A percentile compares a stretch with the other conserved stretches of the same genome.
phyloP scores from a whole-genome alignment of 352 stramenopile genomes.

The Phytophthora megakarya region DNA sequence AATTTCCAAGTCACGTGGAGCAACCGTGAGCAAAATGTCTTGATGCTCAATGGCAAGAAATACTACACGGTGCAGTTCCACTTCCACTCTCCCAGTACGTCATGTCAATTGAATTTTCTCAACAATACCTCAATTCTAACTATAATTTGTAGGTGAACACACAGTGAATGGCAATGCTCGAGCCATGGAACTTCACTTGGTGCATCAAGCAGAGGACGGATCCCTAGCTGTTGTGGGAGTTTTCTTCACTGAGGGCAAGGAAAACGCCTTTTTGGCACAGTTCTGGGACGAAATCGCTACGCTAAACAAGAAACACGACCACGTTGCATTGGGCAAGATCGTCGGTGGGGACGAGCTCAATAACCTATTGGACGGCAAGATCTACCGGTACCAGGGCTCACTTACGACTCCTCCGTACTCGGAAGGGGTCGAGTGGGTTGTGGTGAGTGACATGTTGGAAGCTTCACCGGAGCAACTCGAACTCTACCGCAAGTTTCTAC shows the following conservation, averaged over 20 bases:
- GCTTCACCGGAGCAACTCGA: slow-evolving; percentile 57
- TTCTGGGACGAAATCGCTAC: slow-evolving; percentile 59
- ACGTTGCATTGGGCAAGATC: slow-evolving; percentile 42
- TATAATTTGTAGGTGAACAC: slow-evolving; percentile 53
- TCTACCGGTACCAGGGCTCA: slow-evolving; percentile 67
- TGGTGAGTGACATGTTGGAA: slow-evolving; percentile 54
- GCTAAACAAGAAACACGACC: slow-evolving; percentile 32
- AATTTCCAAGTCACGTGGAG: slow-evolving; percentile 69
- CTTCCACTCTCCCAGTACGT: slow-evolving; percentile 71
- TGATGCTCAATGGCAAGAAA: slow-evolving; percentile 55
- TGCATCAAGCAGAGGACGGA: slow-evolving; percentile 64
- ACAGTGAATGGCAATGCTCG: slow-evolving; percentile 58
- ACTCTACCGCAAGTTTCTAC: slow-evolving; percentile 49
- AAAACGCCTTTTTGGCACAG: slow-evolving; percentile 65
- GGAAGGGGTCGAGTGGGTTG: slow-evolving; percentile 75
- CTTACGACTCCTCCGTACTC: slow-evolving; percentile 79
- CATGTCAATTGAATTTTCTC: neutral
- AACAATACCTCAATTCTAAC: neutral
- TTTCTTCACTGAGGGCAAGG: slow-evolving; percentile 56
- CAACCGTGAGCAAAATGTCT: slow-evolving; percentile 39
- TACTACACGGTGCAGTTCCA: slow-evolving; percentile 71
- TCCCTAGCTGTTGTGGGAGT: slow-evolving; percentile 59
- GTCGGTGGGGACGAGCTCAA: slow-evolving; percentile 29
- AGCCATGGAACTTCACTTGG: slow-evolving; percentile 71
- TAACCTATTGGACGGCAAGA: slow-evolving; percentile 38